These are phyloP conservation scores for Endocarpon pusillum DNA, from an alignment of 495 filamentous ascomycete species.

Conservation along the genomic window DNA sequence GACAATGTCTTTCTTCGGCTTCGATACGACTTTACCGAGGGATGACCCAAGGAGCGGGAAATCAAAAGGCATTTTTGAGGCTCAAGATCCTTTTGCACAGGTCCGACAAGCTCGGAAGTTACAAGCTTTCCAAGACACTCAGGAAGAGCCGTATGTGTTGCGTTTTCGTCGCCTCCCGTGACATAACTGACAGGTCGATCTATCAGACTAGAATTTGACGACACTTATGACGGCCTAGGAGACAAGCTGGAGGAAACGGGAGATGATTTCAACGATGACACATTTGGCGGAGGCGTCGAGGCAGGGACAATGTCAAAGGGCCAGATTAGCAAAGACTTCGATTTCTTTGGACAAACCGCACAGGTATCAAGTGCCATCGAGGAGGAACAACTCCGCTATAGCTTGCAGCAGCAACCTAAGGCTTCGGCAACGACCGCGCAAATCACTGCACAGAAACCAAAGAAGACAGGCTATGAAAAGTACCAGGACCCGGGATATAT, in stretches of 20 bases:
- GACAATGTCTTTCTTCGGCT: slow-evolving; percentile 76
- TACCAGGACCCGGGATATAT: slow-evolving; percentile 62
- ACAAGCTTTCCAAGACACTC: slow-evolving; percentile 27
- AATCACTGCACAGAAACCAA: slow-evolving; percentile 35
- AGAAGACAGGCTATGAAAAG: slow-evolving; percentile 71
- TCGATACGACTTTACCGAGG: slow-evolving; percentile 48
- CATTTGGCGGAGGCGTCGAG: slow-evolving; percentile 50
- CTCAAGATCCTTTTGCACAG: slow-evolving; percentile 76
- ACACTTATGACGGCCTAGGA: slow-evolving; percentile 92
- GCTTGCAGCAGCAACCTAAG: slow-evolving; percentile 38
- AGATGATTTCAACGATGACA: slow-evolving; percentile 94
- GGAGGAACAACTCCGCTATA: slow-evolving; percentile 76
- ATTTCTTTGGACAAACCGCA: slow-evolving; percentile 87
- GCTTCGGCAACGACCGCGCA: slow-evolving; percentile 19
- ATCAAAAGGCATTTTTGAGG: slow-evolving; percentile 61
- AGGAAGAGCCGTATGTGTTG: slow-evolving; percentile 56
- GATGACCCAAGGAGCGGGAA: slow-evolving; percentile 37
- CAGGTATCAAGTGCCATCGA: slow-evolving; percentile 68
- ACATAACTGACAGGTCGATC: slow-evolving; percentile 4
- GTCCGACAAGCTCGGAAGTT: slow-evolving; percentile 35
- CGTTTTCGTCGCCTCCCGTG: neutral
- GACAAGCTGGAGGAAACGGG: slow-evolving; percentile 83
- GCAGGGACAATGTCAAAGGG: slow-evolving; percentile 21
- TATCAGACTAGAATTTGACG: slow-evolving; percentile 74
- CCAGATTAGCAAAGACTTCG: slow-evolving; percentile 80